Evolutionary conservation across 306 rosid species (phyloP).

Genomic region (Luffa acutangula): DNA sequence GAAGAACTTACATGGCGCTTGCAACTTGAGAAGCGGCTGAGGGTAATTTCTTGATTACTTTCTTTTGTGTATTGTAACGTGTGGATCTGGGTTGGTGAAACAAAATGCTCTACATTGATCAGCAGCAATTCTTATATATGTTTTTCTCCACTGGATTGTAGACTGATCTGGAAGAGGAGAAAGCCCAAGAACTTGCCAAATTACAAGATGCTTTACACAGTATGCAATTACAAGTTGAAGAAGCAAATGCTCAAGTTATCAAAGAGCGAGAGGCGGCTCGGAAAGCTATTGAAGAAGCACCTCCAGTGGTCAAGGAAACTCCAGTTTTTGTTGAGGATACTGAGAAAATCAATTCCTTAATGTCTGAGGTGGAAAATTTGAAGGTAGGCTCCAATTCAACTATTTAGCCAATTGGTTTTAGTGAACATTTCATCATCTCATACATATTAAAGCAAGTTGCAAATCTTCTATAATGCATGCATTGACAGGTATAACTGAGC

Average conservation of each 20-base stretch:
- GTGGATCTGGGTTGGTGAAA: slow-evolving; percentile 12
- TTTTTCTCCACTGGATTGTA: slow-evolving; percentile 26
- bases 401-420: not conserved
- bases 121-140: not conserved
- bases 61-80: slow-evolving; percentile 10
- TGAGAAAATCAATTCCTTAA: slow-evolving; percentile 69
- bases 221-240: slow-evolving; percentile 82
- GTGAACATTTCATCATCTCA: not conserved
- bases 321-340: slow-evolving; percentile 88
- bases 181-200: slow-evolving; percentile 69
- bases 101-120: slow-evolving; percentile 1
- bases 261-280: slow-evolving; percentile 78
- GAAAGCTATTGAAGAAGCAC: slow-evolving; percentile 93
- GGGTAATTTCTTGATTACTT: slow-evolving; percentile 41
- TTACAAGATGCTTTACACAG: slow-evolving; percentile 66
- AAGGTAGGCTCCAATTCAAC: slow-evolving; percentile 40
- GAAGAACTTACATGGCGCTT: slow-evolving; percentile 99
- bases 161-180: slow-evolving; percentile 98
- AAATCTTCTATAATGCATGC: not conserved
- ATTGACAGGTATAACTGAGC: not conserved
- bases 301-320: slow-evolving; percentile 97
- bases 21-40: slow-evolving; percentile 92
- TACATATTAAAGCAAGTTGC: not conserved
- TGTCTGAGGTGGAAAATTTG: slow-evolving; percentile 68
- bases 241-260: slow-evolving; percentile 71